Base-by-base conservation (phyloP, 1,284 basidiomycete genomes). In the Apiotrichum brassicae region DNA sequence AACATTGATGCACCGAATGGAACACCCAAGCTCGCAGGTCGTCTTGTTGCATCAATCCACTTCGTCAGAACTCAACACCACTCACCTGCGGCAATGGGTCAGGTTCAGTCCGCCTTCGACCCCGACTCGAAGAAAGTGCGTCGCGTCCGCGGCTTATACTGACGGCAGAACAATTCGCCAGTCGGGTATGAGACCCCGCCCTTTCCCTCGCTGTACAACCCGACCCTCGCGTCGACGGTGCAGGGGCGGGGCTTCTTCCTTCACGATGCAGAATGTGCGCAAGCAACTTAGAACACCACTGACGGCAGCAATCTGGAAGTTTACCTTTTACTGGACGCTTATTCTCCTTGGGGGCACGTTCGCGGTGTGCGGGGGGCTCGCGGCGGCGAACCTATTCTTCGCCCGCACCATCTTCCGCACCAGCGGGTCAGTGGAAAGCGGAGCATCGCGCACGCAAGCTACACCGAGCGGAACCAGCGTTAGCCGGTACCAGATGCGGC, bases 261-360 rank as follows among this genome's bases (percentile, higher is more conserved):
- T 20, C 71, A 76, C 37, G 66, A 78, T 44, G 66, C 74, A n/a
- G 64, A 76, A 48, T 65, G 66, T 58, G 59, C 49, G 57, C 70
- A 3, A 3, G 11, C 23, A 9, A 34, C 32, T n/a, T 13, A 2
- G 14, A 26, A 16, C 41, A 32, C 51, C 48, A 28, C 34, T 14
- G 33, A 28, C n/a, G 33, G 16, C 56, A 89, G 87, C 86, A 52
- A 75, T 90, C 48, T 91, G 88, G 75, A 77, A 76, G 24, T 91
- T 87, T 73, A 91, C 86, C 9, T 76, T 91, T 26, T 90, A 84
- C 67, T 92, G 88, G 88, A 86, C 81, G 1, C 70, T 91, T 25
- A 76, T 86, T 46, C 82, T 90, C 60, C 81, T 87, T 66, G 78
- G 78, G 2, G 84, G 84, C 2, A 73, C 83, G 39, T 89, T 86